Evolutionary conservation across 306 rosid genomes (phyloP).

Genomic region (Carpinus fangiana): DNA sequence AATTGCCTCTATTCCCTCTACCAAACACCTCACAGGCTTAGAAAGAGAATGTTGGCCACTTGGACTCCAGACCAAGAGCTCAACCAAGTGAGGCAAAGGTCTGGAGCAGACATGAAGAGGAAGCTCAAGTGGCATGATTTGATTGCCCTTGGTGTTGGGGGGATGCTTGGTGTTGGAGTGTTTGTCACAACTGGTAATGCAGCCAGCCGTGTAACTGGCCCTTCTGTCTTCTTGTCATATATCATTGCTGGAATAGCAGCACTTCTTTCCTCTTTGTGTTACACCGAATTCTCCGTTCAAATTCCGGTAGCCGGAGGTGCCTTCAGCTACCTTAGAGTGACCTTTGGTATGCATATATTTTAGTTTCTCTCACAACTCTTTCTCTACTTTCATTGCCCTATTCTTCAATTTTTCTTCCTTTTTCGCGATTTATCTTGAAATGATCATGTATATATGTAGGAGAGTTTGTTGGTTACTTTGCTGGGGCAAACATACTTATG

Average conservation of each 20-base stretch:
- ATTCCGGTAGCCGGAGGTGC: slow-evolving; percentile 98
- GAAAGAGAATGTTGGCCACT: slow-evolving; percentile 84
- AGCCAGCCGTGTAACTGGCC: slow-evolving; percentile 62
- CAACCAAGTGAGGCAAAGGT: slow-evolving; percentile 82
- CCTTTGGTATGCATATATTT: slow-evolving; percentile 57
- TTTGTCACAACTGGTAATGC: slow-evolving; percentile 88
- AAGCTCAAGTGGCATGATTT: slow-evolving; percentile 82
- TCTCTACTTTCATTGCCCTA: too few species aligned
- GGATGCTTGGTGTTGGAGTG: slow-evolving; percentile 97
- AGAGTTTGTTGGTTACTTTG: slow-evolving; percentile 90
- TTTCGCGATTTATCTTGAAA: background rate
- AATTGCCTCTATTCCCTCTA: slow-evolving; percentile 63
- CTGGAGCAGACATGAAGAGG: slow-evolving; percentile 93
- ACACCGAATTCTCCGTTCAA: slow-evolving; percentile 90
- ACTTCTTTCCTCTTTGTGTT: slow-evolving; percentile 85
- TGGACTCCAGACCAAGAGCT: slow-evolving; percentile 93
- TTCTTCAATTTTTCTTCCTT: background rate
- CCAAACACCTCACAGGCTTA: slow-evolving; percentile 82
- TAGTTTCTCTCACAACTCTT: too few species aligned
- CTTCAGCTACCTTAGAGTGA: slow-evolving; percentile 82
- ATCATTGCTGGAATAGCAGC: slow-evolving; percentile 87
- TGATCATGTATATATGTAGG: slow-evolving; percentile 42
- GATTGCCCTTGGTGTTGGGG: slow-evolving; percentile 85
- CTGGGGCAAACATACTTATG: slow-evolving; percentile 90
- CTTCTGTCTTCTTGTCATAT: slow-evolving; percentile 82